Evolutionary conservation across 129 eudicot genomes (phyloP).

Genomic region (Deinandra increscens): DNA sequence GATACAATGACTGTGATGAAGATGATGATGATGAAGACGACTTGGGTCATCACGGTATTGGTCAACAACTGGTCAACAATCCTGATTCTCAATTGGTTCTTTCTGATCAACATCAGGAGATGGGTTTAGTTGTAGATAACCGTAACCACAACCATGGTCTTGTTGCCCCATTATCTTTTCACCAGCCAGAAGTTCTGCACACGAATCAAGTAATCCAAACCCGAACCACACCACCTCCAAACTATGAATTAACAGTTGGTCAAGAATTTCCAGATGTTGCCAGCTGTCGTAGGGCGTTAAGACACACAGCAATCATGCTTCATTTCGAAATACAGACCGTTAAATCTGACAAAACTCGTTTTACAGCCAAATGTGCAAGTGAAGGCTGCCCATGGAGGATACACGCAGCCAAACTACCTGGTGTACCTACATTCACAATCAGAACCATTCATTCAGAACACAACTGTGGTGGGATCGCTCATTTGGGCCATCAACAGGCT

Average conservation of each 20-base stretch:
- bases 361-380: conserved; percentile 76
- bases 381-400: conserved; percentile 97
- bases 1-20: conserved; percentile 31
- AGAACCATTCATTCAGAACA: conserved; percentile 72
- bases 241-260: conserved; percentile 65
- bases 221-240: conserved; percentile 48
- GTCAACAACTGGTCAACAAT: conserved; percentile 38
- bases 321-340: conserved; percentile 86
- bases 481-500: conserved; percentile 94
- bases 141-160: conserved; percentile 40
- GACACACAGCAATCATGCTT: conserved; percentile 77
- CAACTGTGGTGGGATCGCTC: conserved; percentile 79
- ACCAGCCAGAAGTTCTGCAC: conserved; percentile 38
- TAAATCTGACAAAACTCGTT: conserved; percentile 85
- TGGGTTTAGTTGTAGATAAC: conserved; percentile 21
- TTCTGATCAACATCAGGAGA: conserved; percentile 39
- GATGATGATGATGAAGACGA: conserved; percentile 23
- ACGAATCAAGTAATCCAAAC: conserved; percentile 55
- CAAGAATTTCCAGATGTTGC: conserved; percentile 83
- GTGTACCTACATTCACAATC: conserved; percentile 81
- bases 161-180: conserved; percentile 36
- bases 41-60: conserved; percentile 16
- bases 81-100: conserved; percentile 44
- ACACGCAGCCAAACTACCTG: conserved; percentile 88
- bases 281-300: conserved; percentile 74